Percentiles rank a stretch among this genome's conserved stretches.
Evolutionary conservation across 345 rosid species (phyloP).

Genomic region (Populus pruinosa): DNA sequence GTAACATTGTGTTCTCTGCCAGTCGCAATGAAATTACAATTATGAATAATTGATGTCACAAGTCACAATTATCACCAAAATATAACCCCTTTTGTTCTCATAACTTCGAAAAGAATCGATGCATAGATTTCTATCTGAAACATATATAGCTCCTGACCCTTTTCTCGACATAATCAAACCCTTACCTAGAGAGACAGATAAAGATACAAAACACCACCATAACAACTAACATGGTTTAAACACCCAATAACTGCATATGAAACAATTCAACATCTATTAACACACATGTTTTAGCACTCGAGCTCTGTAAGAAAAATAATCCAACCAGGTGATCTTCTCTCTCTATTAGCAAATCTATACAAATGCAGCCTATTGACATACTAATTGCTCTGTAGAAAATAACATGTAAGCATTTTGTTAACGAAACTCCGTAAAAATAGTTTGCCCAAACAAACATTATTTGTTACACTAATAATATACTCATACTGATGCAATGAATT

Average conservation of each 20-base stretch:
- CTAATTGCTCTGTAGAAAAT: neutral
- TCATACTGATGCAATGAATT: neutral
- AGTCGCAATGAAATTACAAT: neutral
- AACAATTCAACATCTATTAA: neutral
- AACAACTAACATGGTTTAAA: neutral
- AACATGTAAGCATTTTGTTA: neutral
- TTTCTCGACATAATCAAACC: neutral
- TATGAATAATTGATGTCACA: neutral
- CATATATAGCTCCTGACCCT: neutral
- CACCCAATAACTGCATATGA: neutral
- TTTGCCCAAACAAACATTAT: neutral
- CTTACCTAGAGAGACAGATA: neutral
- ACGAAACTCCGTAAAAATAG: neutral
- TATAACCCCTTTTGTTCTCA: neutral
- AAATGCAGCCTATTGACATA: neutral
- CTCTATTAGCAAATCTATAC: neutral
- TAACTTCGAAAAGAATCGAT: neutral
- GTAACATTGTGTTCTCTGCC: conserved; percentile 15
- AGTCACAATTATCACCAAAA: neutral
- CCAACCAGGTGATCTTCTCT: neutral
- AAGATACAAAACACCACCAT: neutral
- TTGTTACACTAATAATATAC: neutral
- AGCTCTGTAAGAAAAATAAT: neutral
- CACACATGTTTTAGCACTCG: neutral
- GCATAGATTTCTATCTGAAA: neutral